Base-by-base conservation (phyloP, 805 yeast genomes). In the Vanderwaltozyma verrucispora region DNA sequence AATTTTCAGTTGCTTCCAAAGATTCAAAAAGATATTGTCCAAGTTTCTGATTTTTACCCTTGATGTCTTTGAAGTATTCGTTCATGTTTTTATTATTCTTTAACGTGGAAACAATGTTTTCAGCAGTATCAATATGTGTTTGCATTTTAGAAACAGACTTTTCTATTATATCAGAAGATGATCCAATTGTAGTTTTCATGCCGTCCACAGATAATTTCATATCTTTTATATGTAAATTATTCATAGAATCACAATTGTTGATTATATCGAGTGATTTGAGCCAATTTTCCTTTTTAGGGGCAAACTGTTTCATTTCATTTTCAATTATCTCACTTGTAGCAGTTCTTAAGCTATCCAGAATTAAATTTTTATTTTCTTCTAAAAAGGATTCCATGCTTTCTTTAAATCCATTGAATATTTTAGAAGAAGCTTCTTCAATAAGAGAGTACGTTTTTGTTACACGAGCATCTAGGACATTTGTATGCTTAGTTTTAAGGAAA, bases 191-290 rank as follows among this genome's bases (percentile, higher is more conserved):
- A 7, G 43, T 30, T n/a, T 44, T 45, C 23, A 58, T 51, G 4
- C 34, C 38, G 4, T 37, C 33, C 7, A 59, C 32, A 2, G 52
- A 44, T 4, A 40, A 31, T 7, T 35, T 41, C 38, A 51, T 42
- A 16, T 47, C 42, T 25, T 45, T 41, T 18, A 46, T 46, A 24
- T 50, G 50, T 2, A 36, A 41, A 27, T 53, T 53, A 33, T 49
- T 57, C 12, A 55, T 35, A 9, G 54, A 51, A 45, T 60, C 65
- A 35, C 59, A 53, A n/a, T 44, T 40, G 33, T 60, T 60, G 17
- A 60, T 55, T 14, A 51, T 41, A 7, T 53, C 53, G 9, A 57
- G 47, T 4, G 63, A 53, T 10, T 44, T 44, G 40, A 51, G 54
- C 56, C 62, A 58, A 29, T 49, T 54, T 10, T 43, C 36, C 35